Base-by-base conservation (phyloP, 108 stramenopile genomes). In the Asterionellopsis glacialis region DNA sequence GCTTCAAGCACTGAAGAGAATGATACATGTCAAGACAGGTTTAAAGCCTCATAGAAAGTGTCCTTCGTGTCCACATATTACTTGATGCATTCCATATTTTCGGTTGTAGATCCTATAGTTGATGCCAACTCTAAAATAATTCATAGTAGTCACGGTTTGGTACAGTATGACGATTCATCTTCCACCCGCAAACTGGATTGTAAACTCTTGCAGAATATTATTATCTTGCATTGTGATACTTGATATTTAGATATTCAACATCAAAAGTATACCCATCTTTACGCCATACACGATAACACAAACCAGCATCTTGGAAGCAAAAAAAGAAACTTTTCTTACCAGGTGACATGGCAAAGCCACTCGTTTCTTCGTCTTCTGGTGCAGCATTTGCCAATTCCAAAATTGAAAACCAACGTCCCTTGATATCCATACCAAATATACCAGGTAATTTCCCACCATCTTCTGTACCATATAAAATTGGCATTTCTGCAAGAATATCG, bases 301-400 rank as follows among this genome's bases (percentile, higher is more conserved):
- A 11, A 14, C 80, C 80, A 27, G 44, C 51, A 18, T 59, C 41
- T 50, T 81, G 75, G 38, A 48, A 81, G 6, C 68, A 51, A 45
- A 73, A 39, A 60, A 76, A 81, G 68, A 81, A 69, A 56, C 33
- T 28, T 48, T 25, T 67, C 24, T 74, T 70, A 68, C 82, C 76
- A 6, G 85, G 85, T 39, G 69, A 72, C 45, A 90, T 84, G 3
- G 85, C 79, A 15, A 90, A 40, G 9, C 88, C 88, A 25, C 79
- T 77, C 3, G 85, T 90, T 52, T 86, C 88, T 50, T 63, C 72
- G 22, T 53, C 24, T 5, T 53, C 19, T 5, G 2, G 2, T 2
- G 33, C 33, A 33, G 33, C 5, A 7, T 33, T 33, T 7, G 33
- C 33, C 33, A 33, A 5, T 33, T 68, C 59, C 13, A 68, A 28